Conservation (phyloP, 176 grass and related monocot genomes). For the Areca catechu region DNA sequence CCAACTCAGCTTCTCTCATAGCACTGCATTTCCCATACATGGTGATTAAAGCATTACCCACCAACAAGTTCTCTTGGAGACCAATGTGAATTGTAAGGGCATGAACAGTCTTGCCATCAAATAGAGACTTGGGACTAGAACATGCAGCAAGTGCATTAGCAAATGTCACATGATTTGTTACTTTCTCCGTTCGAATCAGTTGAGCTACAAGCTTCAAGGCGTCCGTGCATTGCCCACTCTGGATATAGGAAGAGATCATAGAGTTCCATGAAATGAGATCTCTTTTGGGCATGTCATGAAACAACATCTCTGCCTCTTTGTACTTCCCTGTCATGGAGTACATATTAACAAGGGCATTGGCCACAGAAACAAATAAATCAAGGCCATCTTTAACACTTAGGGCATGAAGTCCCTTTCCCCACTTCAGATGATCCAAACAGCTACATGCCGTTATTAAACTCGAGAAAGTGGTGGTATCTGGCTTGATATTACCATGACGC, state of each 20-base stretch:
- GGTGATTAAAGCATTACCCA: conserved; percentile 41
- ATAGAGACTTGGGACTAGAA: conserved; percentile 32
- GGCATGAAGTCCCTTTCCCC: conserved; percentile 47
- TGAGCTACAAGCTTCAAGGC: conserved; percentile 31
- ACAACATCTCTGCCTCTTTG: conserved; percentile 32
- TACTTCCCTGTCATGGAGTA: conserved; percentile 40
- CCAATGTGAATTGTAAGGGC: conserved; percentile 36
- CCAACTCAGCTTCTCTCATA: conserved; percentile 31
- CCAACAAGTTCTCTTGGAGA: conserved; percentile 42
- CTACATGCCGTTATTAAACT: conserved; percentile 28
- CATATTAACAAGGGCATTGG: conserved; percentile 36
- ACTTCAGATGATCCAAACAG: conserved; percentile 27
- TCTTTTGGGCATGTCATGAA: conserved; percentile 42
- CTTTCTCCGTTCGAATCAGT: conserved; percentile 34
- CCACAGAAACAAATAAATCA: conserved; percentile 24
- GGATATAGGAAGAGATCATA: conserved; percentile 56
- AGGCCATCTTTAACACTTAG: conserved; percentile 32
- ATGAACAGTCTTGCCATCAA: conserved; percentile 62
- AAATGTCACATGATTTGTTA: conserved; percentile 61
- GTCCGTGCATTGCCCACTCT: conserved; percentile 22
- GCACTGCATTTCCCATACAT: conserved; percentile 73
- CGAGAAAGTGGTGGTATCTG: conserved; percentile 29
- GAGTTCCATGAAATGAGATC: conserved; percentile 85
- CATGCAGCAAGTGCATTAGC: conserved; percentile 59
- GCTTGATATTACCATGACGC: conserved; percentile 8